Base-by-base conservation (phyloP, 192 early-diverging fungal species). In the Coemansia sp. region DNA sequence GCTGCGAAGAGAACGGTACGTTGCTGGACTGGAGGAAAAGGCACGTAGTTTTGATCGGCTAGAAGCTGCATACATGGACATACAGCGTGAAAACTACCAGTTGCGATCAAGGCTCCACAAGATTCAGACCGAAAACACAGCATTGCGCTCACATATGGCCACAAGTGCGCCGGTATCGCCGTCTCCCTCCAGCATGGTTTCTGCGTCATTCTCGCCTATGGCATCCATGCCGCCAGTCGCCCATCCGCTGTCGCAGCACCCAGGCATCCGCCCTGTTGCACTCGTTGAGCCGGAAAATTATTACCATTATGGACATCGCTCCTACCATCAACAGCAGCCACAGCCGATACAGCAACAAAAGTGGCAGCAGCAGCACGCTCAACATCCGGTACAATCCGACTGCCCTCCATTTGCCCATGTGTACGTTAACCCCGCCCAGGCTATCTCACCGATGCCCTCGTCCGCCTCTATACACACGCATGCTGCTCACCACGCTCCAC, bases 1-100 rank as follows among this genome's bases (percentile, higher is more conserved):
- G 51, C 54, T 80, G 45, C 61, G 78, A 59, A 67, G 78, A 56
- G 78, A 80, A 47, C 32, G 71, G 19, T 80, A 80, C 29, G 78
- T 80, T 19, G 59, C 78, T 6, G 61, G 72, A 19, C 65, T 80
- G 19, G 78, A 80, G 45, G 78, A 80, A 14, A 80, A 80, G 68
- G 78, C 78, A 1, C 72, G 78, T 24, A 69, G 39, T 56, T 80
- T 71, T 59, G 69, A 80, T 51, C 38, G 67, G 18, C 56, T 80
- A 2, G 78, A 80, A 59, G 62, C 72, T 9, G 78, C 68, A 10
- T 80, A 71, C 47, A 35, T 74, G 37, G 78, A 74, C 4, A 50
- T 80, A 22, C 78, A 80, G 55, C 62, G 67, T 5, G 78, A 73
- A 35, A 80, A 80, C 50, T 54, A 71, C 26, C 64, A 74, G 47